Percentiles rank a stretch among this genome's conserved stretches.
Evolutionary conservation across 768 basidiomycete species (phyloP).

Genomic region (Neoboletus magnificus): DNA sequence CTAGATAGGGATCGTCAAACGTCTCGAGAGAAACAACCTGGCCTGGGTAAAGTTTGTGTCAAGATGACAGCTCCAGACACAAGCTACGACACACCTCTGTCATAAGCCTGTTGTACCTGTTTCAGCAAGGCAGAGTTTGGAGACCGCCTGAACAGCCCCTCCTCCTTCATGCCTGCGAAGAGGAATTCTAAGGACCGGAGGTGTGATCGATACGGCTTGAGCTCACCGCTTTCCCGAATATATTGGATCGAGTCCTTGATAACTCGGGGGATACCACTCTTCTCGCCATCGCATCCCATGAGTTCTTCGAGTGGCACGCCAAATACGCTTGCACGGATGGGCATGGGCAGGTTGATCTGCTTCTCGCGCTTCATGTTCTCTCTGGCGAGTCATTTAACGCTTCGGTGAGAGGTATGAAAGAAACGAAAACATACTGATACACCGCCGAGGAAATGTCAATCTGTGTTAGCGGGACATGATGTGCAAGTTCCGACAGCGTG

Average conservation of each 20-base stretch:
- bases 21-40: conserved; percentile 75
- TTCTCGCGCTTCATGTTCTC: conserved; percentile 77
- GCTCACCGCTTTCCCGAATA: conserved; percentile 54
- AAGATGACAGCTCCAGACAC: not conserved
- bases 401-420: not conserved
- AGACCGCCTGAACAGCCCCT: conserved; percentile 82
- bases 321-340: conserved; percentile 62
- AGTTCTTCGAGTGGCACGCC: conserved; percentile 78
- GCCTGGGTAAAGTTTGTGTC: conserved; percentile 38
- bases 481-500: conserved; percentile 76
- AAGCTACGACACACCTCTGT: conserved; percentile 51
- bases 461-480: conserved; percentile 77
- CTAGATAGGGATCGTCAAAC: conserved; percentile 75
- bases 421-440: conserved; percentile 59
- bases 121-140: conserved; percentile 66
- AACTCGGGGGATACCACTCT: conserved; percentile 77
- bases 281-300: conserved; percentile 83
- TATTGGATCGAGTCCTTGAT: conserved; percentile 73
- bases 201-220: not conserved
- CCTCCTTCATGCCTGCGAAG: conserved; percentile 53
- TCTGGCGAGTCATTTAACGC: conserved; percentile 36
- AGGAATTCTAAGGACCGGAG: not conserved
- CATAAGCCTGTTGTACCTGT: conserved; percentile 81
- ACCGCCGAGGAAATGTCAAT: conserved; percentile 83
- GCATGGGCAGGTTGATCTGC: conserved; percentile 63